A percentile compares a stretch with the other conserved stretches of the same genome.
phyloP scores from a whole-genome alignment of 768 basidiomycete species.

The Lanmaoa pseudosensibilis region DNA sequence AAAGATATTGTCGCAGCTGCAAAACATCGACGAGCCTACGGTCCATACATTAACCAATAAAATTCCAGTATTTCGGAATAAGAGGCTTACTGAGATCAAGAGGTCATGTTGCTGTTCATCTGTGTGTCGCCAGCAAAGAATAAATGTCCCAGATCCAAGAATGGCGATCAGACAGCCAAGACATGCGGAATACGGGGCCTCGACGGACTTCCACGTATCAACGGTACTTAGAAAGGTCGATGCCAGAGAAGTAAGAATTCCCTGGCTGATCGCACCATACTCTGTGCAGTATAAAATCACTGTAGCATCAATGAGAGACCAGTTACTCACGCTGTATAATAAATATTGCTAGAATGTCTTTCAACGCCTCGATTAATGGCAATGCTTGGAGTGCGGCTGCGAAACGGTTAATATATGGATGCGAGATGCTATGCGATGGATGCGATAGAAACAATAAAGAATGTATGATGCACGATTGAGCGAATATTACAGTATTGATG shows the following conservation, averaged over 20 bases:
- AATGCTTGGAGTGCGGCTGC: conserved; percentile 7
- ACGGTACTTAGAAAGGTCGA: conserved; percentile 8
- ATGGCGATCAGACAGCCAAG: conserved; percentile 21
- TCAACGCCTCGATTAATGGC: conserved; percentile 19
- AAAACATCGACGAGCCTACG: conserved; percentile 7
- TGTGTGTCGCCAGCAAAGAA: neutral
- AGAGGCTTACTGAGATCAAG: conserved; percentile 13
- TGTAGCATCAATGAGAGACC: neutral
- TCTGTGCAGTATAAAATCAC: conserved; percentile 22
- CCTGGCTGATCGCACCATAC: conserved; percentile 30
- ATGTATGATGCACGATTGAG: conserved; percentile 21
- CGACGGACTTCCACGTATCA: conserved; percentile 10
- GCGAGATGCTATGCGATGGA: conserved; percentile 1
- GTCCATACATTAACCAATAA: neutral
- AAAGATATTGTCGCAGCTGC: neutral
- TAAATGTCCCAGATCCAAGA: conserved; percentile 6
- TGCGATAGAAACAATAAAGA: conserved; percentile 14
- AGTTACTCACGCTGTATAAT: conserved; percentile 27
- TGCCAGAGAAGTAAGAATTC: conserved; percentile 13
- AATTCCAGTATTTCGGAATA: neutral
- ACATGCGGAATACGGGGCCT: conserved; percentile 10
- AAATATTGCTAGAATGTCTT: conserved; percentile 17
- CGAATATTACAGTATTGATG: conserved; percentile 27
- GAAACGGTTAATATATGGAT: conserved; percentile 8
- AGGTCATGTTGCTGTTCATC: conserved; percentile 7